Evolutionary conservation across 768 basidiomycete species (phyloP).

Genomic region (Suillus clintonianus): DNA sequence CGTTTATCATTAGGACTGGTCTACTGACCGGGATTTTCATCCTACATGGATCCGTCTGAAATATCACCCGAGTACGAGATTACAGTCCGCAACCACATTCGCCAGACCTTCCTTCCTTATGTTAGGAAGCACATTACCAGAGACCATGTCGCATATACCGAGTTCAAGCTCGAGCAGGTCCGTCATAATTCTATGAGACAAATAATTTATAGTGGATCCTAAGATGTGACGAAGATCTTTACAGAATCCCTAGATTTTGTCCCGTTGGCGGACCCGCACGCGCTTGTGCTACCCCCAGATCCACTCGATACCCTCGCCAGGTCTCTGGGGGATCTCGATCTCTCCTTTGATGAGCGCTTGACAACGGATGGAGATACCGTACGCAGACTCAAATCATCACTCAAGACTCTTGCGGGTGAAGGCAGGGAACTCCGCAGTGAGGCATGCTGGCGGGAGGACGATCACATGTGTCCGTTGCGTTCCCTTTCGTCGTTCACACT

Average conservation of each 20-base stretch:
- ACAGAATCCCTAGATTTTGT: conserved; percentile 42
- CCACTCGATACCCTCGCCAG: conserved; percentile 49
- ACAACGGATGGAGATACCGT: conserved; percentile 27
- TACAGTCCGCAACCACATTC: conserved; percentile 47
- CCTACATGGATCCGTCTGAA: conserved; percentile 5
- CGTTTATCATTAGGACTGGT: background rate
- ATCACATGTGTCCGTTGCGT: conserved; percentile 34
- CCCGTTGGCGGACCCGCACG: conserved; percentile 51
- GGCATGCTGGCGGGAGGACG: conserved; percentile 37
- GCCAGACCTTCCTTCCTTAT: conserved; percentile 55
- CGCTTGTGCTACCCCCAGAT: conserved; percentile 54
- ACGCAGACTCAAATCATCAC: conserved; percentile 17
- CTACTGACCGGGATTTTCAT: conserved; percentile 36
- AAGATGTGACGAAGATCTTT: conserved; percentile 36
- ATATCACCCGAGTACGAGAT: conserved; percentile 18
- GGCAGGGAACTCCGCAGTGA: conserved; percentile 36
- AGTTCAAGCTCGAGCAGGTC: conserved; percentile 49
- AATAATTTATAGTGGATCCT: background rate
- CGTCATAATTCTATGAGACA: background rate
- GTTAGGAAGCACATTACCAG: conserved; percentile 52
- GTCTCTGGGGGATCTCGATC: conserved; percentile 32
- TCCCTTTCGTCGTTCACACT: background rate
- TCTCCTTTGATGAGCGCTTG: conserved; percentile 50
- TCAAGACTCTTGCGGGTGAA: conserved; percentile 1
- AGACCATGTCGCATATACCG: conserved; percentile 57